Conservation (phyloP, 2,329 filamentous ascomycete species). For the Claviceps quebecensis region DNA sequence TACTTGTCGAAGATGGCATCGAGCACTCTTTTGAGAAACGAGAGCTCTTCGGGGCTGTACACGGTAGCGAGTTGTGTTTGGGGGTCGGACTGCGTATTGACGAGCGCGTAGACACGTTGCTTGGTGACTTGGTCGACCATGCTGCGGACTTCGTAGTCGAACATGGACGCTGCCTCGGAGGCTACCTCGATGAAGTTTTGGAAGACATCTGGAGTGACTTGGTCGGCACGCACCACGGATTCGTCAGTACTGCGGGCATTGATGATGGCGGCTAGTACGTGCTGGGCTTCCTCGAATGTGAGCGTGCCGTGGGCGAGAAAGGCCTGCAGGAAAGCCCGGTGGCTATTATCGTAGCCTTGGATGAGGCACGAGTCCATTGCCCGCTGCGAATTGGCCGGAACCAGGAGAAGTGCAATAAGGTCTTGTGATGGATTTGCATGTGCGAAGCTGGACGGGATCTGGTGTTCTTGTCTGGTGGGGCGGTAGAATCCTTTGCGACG, state of each 20-base stretch:
- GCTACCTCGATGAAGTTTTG: constrained; percentile 53
- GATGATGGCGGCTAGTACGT: constrained; percentile 63
- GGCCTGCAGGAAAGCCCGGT: constrained; percentile 83
- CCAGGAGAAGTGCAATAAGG: neutral
- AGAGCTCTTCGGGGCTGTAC: constrained; percentile 69
- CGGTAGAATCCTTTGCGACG: neutral
- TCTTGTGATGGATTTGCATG: neutral
- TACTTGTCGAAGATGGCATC: constrained; percentile 86
- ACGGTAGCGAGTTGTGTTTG: constrained; percentile 78
- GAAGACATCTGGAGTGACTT: constrained; percentile 57
- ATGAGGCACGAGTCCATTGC: constrained; percentile 17
- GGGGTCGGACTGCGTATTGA: constrained; percentile 77
- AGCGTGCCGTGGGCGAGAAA: constrained; percentile 67
- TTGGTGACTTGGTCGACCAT: constrained; percentile 53
- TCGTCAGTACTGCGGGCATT: constrained; percentile 32
- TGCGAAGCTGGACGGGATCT: neutral
- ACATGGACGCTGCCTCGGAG: constrained; percentile 58
- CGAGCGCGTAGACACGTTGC: constrained; percentile 62
- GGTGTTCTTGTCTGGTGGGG: no score
- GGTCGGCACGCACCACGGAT: constrained; percentile 34
- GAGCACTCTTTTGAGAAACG: constrained; percentile 75
- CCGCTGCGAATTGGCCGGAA: neutral
- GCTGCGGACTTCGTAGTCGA: constrained; percentile 79
- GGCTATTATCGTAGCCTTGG: constrained; percentile 40
- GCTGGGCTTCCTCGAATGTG: constrained; percentile 58